phyloP scores from a whole-genome alignment of 1,139 yeast species.

The Scheffersomyces lignicola region DNA sequence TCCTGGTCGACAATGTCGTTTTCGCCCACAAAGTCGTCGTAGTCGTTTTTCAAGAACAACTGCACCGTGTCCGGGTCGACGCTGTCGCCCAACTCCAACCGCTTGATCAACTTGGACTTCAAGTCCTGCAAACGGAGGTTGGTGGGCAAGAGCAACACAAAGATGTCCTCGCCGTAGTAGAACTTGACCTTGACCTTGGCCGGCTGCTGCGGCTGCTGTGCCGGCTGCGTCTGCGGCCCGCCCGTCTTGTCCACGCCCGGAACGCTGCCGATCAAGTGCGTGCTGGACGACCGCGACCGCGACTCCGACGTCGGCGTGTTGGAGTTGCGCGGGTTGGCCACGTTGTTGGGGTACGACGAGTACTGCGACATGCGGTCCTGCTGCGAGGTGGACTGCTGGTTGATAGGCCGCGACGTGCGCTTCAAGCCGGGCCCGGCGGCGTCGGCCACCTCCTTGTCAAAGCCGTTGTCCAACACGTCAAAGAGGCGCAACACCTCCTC shows the following conservation, averaged over 20 bases:
- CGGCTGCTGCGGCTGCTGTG: constrained; percentile 10
- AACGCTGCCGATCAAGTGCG: constrained; percentile 3
- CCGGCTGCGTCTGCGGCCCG: constrained; percentile 7
- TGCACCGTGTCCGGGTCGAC: constrained; percentile 21
- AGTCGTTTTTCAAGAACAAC: constrained; percentile 42
- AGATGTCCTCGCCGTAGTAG: constrained; percentile 84
- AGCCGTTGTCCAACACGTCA: constrained; percentile 62
- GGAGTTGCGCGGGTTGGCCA: constrained; percentile 19
- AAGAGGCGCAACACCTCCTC: constrained; percentile 71
- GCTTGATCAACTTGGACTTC: constrained; percentile 60
- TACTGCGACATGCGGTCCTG: constrained; percentile 47
- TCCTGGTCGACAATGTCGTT: constrained; percentile 27
- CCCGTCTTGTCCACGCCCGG: background rate
- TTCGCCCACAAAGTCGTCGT: constrained; percentile 38
- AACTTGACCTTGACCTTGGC: constrained; percentile 71
- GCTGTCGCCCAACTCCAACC: constrained; percentile 44
- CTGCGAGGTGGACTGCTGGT: constrained; percentile 43
- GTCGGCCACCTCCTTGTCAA: constrained; percentile 43
- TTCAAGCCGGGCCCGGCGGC: constrained; percentile 14
- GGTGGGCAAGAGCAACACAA: constrained; percentile 76
- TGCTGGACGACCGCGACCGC: constrained; percentile 13
- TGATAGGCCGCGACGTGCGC: constrained; percentile 39
- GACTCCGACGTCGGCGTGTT: constrained; percentile 28
- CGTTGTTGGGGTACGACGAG: constrained; percentile 25
- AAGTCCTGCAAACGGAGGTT: constrained; percentile 62